Conservation (phyloP, 352 stramenopile genomes). For the Phytopythium aichiense region DNA sequence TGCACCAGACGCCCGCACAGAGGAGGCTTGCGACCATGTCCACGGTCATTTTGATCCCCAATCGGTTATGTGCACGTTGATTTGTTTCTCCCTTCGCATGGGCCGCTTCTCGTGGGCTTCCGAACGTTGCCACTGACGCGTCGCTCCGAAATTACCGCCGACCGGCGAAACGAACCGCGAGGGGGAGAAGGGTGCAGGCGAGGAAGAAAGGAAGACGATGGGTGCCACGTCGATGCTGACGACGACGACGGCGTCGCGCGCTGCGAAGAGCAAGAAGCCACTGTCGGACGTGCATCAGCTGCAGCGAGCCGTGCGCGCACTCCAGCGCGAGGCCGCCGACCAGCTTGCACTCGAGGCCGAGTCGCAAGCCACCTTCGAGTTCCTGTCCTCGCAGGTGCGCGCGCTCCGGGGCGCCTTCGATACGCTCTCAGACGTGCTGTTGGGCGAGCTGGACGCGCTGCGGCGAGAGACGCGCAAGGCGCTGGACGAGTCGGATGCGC, state of each 20-base stretch:
- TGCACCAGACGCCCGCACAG: neutral
- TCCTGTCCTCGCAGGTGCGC: conserved; percentile 71
- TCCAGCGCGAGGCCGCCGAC: conserved; percentile 70
- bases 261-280: conserved; percentile 79
- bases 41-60: neutral
- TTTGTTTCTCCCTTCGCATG: neutral
- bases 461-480: conserved; percentile 64
- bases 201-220: neutral
- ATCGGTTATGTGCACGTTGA: neutral
- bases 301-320: conserved; percentile 67
- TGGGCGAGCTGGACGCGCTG: conserved; percentile 66
- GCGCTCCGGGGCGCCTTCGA: conserved; percentile 73
- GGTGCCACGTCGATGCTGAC: conserved; percentile 22
- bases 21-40: neutral
- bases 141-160: neutral
- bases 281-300: conserved; percentile 81
- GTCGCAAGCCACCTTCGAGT: conserved; percentile 82
- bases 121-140: neutral
- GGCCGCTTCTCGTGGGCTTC: neutral
- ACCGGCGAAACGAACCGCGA: neutral
- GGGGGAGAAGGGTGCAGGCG: neutral
- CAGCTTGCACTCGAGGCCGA: conserved; percentile 75
- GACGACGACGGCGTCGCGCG: conserved; percentile 45
- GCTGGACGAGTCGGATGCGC: conserved; percentile 52
- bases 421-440: conserved; percentile 74